Evolutionary conservation across 176 grass and related monocot genomes (phyloP).

Genomic region (Aegilops umbellulata): DNA sequence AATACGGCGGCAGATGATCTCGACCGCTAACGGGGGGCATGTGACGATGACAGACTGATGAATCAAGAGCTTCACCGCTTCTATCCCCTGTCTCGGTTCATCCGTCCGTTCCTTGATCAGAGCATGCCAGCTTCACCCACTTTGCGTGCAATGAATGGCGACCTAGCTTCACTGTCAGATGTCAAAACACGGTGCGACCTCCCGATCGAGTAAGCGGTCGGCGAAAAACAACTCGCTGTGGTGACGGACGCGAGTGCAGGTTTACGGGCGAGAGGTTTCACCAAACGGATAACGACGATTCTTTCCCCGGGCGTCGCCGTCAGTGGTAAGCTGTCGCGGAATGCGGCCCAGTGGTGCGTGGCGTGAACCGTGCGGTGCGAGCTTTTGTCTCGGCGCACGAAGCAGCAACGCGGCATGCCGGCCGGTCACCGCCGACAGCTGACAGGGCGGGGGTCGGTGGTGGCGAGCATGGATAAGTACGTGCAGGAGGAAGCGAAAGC

Average conservation of each 20-base stretch:
- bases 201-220: background rate
- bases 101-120: background rate
- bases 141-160: background rate
- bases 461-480: background rate
- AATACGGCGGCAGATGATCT: background rate
- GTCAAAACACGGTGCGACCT: background rate
- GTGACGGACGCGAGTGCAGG: background rate
- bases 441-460: background rate
- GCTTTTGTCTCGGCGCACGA: background rate
- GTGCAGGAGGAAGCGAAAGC: background rate
- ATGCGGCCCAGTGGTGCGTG: constrained; percentile 10
- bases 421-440: background rate
- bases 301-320: background rate
- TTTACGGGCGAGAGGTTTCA: background rate
- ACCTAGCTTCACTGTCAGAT: background rate
- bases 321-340: background rate
- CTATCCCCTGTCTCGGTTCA: background rate
- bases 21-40: background rate
- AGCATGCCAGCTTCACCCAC: background rate
- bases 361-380: background rate
- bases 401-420: background rate
- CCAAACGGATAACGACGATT: background rate
- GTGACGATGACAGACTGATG: background rate
- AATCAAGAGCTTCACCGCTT: background rate
- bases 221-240: background rate